Evolutionary conservation across 768 basidiomycete genomes (phyloP), one percentile per base, ranked within the genome.

Genomic region (Coprinellus aureogranulatus): DNA sequence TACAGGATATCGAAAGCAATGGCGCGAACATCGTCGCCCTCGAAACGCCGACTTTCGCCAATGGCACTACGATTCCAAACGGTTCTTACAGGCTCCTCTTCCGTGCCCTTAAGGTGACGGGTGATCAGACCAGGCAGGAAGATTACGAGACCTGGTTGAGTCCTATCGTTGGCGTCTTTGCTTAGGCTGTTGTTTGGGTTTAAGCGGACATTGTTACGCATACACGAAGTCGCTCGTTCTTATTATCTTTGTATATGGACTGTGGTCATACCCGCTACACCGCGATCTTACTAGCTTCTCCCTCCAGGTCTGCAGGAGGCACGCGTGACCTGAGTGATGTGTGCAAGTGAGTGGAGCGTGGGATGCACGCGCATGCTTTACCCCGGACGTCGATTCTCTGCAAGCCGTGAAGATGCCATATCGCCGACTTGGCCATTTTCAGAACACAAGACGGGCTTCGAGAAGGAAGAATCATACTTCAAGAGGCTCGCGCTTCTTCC

Each of bases 101-200:
- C 9, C 71, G 78, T 3, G 75, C 76, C 0, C 61, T 81, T 51
- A 72, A 61, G 54, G 77, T 80, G 2, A 79, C 79, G 12, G 79
- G 78, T 0, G 61, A 81, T 57, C 68, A 74, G 22, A 68, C 59
- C 20, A 73, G 67, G n/a, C 74, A 79, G 58, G 70, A 68, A 28
- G 77, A 81, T 60, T 80, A 74, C 48, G 79, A 81, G 55, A 76
- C 72, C 50, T 81, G 74, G 75, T 64, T 80, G 57, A 78, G 79
- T 56, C 76, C 77, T 12, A 66, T 79, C 51, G 60, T 74, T 79
- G 60, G 86, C 81, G 66, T 82, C 82, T n/a, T 78, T 83, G 64
- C 78, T 59, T 52, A 52, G 20, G 6, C 10, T 16, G 16, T 44
- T n/a, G 9, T n/a, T 16, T 44, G 34, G 14, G 8, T 34, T 34